Conservation (phyloP, 805 yeast genomes). For the Candida khao-thaluensis region DNA sequence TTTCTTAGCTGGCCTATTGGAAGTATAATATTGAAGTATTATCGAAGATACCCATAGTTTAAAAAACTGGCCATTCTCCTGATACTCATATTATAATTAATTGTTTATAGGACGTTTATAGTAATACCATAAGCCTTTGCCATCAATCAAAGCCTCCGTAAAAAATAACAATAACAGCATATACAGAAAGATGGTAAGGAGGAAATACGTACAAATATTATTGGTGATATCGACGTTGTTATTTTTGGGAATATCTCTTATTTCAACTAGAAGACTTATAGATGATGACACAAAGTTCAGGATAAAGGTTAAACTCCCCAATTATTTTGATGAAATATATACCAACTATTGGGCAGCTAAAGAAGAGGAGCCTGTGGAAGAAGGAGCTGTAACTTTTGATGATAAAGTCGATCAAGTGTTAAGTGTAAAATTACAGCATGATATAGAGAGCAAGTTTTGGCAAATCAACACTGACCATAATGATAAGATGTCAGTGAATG, state of each 20-base stretch:
- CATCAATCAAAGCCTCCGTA: no score
- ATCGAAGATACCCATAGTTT: no score
- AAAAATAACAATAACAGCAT: no score
- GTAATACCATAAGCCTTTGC: no score
- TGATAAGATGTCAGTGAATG: slow-evolving; percentile 14
- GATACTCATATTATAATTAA: no score
- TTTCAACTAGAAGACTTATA: slow-evolving; percentile 7
- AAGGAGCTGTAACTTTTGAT: slow-evolving; percentile 10
- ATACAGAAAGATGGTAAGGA: slow-evolving; percentile 6
- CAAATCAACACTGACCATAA: slow-evolving; percentile 15
- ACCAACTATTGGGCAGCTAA: slow-evolving; percentile 5
- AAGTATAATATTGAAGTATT: no score
- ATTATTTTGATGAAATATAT: slow-evolving; percentile 14
- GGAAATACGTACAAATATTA: slow-evolving; percentile 6
- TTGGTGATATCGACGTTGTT: slow-evolving; percentile 4
- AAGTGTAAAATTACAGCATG: slow-evolving; percentile 17
- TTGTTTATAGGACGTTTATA: no score
- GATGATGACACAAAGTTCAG: slow-evolving; percentile 1
- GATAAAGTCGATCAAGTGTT: slow-evolving; percentile 18
- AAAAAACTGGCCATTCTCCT: no score
- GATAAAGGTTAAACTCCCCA: slow-evolving; percentile 1
- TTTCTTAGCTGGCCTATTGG: no score
- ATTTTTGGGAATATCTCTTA: slow-evolving; percentile 3
- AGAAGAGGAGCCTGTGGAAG: slow-evolving; percentile 1
- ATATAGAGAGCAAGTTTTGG: slow-evolving; percentile 27